Conservation (phyloP, 2,329 filamentous ascomycete genomes). For the Alternaria infectoria region DNA sequence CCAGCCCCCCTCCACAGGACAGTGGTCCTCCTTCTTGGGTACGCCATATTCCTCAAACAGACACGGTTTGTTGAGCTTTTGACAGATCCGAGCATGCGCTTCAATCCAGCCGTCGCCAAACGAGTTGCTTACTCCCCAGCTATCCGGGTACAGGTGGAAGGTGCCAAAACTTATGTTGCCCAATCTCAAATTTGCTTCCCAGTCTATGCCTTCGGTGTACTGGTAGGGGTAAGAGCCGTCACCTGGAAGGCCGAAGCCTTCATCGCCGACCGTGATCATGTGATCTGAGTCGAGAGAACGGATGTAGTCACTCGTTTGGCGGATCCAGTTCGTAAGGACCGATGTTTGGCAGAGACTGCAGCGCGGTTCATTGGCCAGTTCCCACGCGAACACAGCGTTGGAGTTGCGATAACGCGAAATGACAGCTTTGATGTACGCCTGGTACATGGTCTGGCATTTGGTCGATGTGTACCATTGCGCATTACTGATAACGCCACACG, state of each 20-base stretch:
- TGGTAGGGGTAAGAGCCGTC: conserved; percentile 61
- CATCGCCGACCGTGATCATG: conserved; percentile 69
- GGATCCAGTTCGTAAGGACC: conserved; percentile 67
- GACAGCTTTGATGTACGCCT: conserved; percentile 65
- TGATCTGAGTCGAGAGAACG: conserved; percentile 67
- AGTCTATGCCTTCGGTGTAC: conserved; percentile 60
- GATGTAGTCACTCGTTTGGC: conserved; percentile 64
- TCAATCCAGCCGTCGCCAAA: conserved; percentile 57
- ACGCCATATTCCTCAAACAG: conserved; percentile 51
- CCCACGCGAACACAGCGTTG: conserved; percentile 69
- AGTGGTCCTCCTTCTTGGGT: conserved; percentile 27
- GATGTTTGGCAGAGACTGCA: conserved; percentile 65
- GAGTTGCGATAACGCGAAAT: conserved; percentile 66
- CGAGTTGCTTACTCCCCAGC: conserved; percentile 44
- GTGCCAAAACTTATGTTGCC: conserved; percentile 63
- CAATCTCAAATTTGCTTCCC: conserved; percentile 59
- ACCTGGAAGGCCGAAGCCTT: conserved; percentile 59
- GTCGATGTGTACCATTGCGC: conserved; percentile 64
- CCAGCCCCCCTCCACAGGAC: conserved; percentile 37
- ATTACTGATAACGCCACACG: conserved; percentile 59
- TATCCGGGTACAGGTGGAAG: conserved; percentile 59
- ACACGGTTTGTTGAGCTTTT: conserved; percentile 48
- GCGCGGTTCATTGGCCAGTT: conserved; percentile 70
- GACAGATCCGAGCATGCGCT: conserved; percentile 52
- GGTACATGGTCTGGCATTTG: conserved; percentile 60